Percentiles rank a stretch among this genome's conserved stretches.
phyloP scores from a whole-genome alignment of 208 protist species.

The Acanthamoeba healyi region DNA sequence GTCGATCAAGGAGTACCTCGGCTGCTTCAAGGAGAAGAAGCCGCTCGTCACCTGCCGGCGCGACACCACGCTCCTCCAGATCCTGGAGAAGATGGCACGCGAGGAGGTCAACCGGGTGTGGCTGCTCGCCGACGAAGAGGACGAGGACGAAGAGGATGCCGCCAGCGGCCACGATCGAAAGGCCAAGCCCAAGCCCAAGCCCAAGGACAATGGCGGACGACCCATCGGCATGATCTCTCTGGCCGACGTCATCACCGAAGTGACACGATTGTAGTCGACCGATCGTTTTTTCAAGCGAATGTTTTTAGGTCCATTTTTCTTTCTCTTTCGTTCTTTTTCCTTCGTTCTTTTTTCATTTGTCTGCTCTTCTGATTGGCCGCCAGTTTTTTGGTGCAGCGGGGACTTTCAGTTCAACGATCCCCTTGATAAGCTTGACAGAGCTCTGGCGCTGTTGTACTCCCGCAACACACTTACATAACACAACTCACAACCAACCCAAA shows the following conservation, averaged over 20 bases:
- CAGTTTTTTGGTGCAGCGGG: no score
- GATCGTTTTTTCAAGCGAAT: no score
- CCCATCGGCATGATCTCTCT: conserved; percentile 62
- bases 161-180: conserved; percentile 26
- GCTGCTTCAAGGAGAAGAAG: conserved; percentile 67
- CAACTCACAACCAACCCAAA: not conserved
- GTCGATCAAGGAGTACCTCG: conserved; percentile 68
- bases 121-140: conserved; percentile 40
- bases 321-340: no score
- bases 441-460: no score
- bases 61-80: conserved; percentile 30
- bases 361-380: no score
- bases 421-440: no score
- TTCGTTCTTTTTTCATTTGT: no score
- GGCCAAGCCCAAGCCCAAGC: not conserved
- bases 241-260: conserved; percentile 48
- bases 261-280: conserved; percentile 7
- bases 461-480: no score
- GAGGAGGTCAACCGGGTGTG: conserved; percentile 57
- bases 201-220: conserved; percentile 2
- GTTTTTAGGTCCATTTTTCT: no score
- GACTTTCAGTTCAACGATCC: no score
- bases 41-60: conserved; percentile 52
- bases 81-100: conserved; percentile 56
- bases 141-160: not conserved